Evolutionary conservation across 2,329 filamentous ascomycete species (phyloP), one percentile per base, ranked within the genome.

Genomic region (Claviceps paspali): DNA sequence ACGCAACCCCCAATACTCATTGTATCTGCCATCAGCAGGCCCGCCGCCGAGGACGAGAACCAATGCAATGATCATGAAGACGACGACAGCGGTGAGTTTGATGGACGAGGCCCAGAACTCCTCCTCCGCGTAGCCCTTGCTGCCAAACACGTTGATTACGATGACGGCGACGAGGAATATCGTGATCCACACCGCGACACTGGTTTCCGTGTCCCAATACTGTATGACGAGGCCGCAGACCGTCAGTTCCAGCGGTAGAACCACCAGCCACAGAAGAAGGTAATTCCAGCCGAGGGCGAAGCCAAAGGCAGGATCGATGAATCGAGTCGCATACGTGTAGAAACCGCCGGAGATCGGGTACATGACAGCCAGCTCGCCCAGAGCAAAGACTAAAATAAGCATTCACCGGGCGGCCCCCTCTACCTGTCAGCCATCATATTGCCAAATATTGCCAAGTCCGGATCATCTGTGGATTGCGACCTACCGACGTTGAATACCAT

Each of bases 261-360:
- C 65, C 18, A 65, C 57, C 14, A 61, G 54, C 66, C 66, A 70
- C 50, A 68, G 64, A 44, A 69, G 61, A 40, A 67, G 44, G 15
- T 57, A 57, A 40, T 57, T 57, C 53, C 53, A 57, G 28, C 67
- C 66, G 58, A 70, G 67, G 42, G 67, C 67, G 35, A 70, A 70
- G 42, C 67, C 67, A 62, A 70, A 76, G 1, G 73, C 68, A 19
- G 72, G 72, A 50, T 74, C 72, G 43, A 77, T 68, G 49, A 77
- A 77, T 36, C 73, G 71, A 39, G 63, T 62, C 21, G 67, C 70
- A 56, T 74, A 76, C 19, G 68, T 70, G 48, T 73, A 76, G 62
- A 77, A 77, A 44, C 70, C 70, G 52, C 73, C 73, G 48, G 70
- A 73, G 49, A 76, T 65, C 12, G 73, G 73, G 43, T 68, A 77